phyloP scores from a whole-genome alignment of 2,329 filamentous ascomycete genomes.

The Triangularia setosa region DNA sequence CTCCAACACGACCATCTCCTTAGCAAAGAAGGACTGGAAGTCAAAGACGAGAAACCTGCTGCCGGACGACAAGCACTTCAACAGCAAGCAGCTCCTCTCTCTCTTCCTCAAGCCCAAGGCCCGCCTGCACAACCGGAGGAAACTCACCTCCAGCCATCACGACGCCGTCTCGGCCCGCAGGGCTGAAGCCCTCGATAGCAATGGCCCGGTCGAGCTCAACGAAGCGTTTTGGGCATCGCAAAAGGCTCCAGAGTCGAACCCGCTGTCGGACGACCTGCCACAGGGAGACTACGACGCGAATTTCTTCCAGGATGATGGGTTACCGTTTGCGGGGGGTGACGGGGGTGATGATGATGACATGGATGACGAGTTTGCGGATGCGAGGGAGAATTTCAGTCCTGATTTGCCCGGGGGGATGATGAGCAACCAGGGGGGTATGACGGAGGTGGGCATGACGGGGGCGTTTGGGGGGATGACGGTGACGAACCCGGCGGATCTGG shows the following conservation, averaged over 20 bases:
- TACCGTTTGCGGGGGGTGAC: slow-evolving; percentile 63
- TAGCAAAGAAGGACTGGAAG: slow-evolving; percentile 94
- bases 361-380: slow-evolving; percentile 70
- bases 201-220: slow-evolving; percentile 71
- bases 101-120: slow-evolving; percentile 95
- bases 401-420: slow-evolving; percentile 38
- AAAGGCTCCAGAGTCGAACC: slow-evolving; percentile 45
- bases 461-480: slow-evolving; percentile 43
- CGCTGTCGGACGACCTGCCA: slow-evolving; percentile 48
- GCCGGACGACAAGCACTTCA: slow-evolving; percentile 97
- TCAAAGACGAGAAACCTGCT: slow-evolving; percentile 89
- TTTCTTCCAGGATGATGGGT: slow-evolving; percentile 89
- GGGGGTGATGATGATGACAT: slow-evolving; percentile 63
- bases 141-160: slow-evolving; percentile 38
- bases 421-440: slow-evolving; percentile 32
- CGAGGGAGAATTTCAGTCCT: slow-evolving; percentile 73
- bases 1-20: slow-evolving; percentile 73
- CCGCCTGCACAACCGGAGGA: slow-evolving; percentile 65
- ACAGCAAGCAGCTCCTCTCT: slow-evolving; percentile 81
- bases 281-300: slow-evolving; percentile 90
- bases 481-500: slow-evolving; percentile 41
- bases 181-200: slow-evolving; percentile 38
- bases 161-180: slow-evolving; percentile 24
- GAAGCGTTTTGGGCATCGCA: slow-evolving; percentile 90
- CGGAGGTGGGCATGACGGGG: slow-evolving; percentile 45